Base-by-base conservation (phyloP, 805 yeast genomes). In the Starmera amethionina region DNA sequence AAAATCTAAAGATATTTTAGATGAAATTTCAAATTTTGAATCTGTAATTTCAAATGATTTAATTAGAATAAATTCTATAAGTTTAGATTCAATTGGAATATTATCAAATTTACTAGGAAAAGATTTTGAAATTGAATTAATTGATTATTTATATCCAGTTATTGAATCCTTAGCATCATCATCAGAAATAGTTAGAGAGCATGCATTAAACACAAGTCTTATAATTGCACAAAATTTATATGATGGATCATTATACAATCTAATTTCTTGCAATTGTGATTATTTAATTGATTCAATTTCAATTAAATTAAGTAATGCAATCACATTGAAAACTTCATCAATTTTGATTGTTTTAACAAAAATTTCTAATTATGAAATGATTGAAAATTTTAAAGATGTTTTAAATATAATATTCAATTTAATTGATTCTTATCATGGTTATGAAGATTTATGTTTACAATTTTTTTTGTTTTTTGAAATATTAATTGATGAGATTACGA, bases 391-490 rank as follows among this genome's bases (percentile, higher is more conserved):
- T 39, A 74, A 68, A 38, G 97, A 90, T 56, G 68, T 90, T 1
- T 64, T 90, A 15, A 73, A 77, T 37, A 76, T 88, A 4, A 70
- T 87, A 46, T 87, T 90, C 56, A 75, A 79, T 15, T 62, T 89
- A 30, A 66, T 90, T 38, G 97, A 90, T 60, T 67, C 78, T 40
- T 90, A 82, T 52, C 96, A 89, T 60, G 94, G 90, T 0, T 90
- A 90, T 56, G 64, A 78, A 2, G 65, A 68, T 13, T 62, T 93
- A 14, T 79, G 85, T 40, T 79, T 79, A 42, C 85, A 86, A 2
- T 79, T 86, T 43, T 83, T 88, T 45, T 60, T 69, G 3, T 81
- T 86, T 0, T 86, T 89, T 51, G 73, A 73, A 40, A 79, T 76
- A 22, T 58, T 85, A 5, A 63, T 78, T 7, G 59, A 61, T 29